These are phyloP conservation scores for Pyrus bretschneideri DNA, from an alignment of 306 rosid species.

Conservation along the genomic window DNA sequence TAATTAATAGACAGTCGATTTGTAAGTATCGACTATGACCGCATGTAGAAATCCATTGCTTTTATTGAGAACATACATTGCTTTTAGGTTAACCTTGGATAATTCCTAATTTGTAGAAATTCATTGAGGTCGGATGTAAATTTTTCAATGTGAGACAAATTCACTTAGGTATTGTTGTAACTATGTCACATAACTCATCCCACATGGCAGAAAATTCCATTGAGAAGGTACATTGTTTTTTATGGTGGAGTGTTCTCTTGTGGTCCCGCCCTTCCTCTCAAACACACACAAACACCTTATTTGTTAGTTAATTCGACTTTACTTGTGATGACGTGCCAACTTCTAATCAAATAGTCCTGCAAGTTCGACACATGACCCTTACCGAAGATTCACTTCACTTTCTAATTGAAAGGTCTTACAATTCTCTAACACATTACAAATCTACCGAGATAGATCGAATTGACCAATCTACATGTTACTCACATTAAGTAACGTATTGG, in stretches of 20 bases:
- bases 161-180: neutral
- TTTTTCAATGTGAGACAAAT: neutral
- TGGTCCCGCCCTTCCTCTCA: neutral
- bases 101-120: neutral
- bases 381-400: too few species aligned
- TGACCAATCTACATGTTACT: neutral
- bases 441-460: too few species aligned
- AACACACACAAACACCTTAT: too few species aligned
- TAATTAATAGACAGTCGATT: too few species aligned
- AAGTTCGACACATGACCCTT: neutral
- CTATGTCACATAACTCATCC: neutral
- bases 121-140: neutral
- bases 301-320: too few species aligned
- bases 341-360: too few species aligned
- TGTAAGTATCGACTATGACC: too few species aligned
- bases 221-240: neutral
- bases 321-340: too few species aligned
- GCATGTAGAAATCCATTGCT: too few species aligned
- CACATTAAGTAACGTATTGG: neutral
- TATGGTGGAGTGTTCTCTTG: neutral
- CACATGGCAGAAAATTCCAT: neutral
- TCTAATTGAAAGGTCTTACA: neutral
- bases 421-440: too few species aligned
- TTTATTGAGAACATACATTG: neutral
- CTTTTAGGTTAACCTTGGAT: neutral